phyloP scores from a whole-genome alignment of 2,329 filamentous ascomycete species.

The Colletotrichum acutatum region DNA sequence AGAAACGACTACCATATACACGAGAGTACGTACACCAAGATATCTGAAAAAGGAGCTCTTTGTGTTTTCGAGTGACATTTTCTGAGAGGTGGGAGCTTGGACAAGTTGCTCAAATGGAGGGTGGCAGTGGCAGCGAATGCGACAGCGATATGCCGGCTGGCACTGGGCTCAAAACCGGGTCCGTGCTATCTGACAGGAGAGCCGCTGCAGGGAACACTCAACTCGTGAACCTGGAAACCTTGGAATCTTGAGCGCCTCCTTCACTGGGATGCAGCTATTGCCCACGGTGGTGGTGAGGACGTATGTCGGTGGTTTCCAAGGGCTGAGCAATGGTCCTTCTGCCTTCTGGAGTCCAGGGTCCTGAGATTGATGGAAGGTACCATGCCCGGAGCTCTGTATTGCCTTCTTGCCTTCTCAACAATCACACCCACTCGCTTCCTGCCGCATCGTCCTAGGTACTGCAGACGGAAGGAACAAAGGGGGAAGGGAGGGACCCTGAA shows the following conservation, averaged over 20 bases:
- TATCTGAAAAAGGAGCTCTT: too few species aligned
- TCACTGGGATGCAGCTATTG: background rate
- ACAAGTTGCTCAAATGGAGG: background rate
- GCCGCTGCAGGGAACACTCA: background rate
- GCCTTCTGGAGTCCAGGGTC: too few species aligned
- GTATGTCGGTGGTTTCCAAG: background rate
- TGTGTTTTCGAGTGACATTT: background rate
- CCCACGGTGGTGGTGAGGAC: background rate
- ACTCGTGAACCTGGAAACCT: background rate
- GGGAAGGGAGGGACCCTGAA: slow-evolving; percentile 25
- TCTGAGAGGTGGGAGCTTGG: slow-evolving; percentile 1
- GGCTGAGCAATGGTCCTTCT: background rate
- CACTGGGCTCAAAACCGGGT: background rate
- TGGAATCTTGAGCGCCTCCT: background rate
- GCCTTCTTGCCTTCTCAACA: background rate
- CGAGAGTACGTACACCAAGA: too few species aligned
- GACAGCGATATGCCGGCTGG: background rate
- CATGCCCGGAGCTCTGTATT: background rate
- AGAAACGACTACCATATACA: too few species aligned
- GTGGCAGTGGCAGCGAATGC: background rate
- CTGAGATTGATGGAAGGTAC: too few species aligned
- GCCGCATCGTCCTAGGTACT: background rate
- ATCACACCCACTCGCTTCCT: too few species aligned
- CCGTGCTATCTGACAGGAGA: slow-evolving; percentile 7
- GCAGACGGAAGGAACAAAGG: background rate